Base-by-base conservation (phyloP, 1,139 yeast genomes). In the Candida pseudoviswanathii region DNA sequence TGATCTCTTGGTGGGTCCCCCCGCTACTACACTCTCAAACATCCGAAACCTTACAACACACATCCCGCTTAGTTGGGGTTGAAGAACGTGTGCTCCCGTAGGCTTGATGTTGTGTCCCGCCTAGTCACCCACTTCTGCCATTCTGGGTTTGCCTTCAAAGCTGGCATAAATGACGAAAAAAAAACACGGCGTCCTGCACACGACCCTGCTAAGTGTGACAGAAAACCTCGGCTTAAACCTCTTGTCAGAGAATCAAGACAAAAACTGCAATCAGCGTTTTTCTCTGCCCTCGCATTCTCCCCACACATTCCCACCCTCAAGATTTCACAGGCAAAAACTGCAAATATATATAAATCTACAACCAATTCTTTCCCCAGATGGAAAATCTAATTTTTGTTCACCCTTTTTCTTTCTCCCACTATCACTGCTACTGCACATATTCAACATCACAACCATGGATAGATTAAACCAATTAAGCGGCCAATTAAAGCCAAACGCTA, bases 401-500 rank as follows among this genome's bases (percentile, higher is more conserved):
- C 25, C 37, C 6, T 42, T 27, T 3, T 37, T 46, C 8, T 27
- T 36, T 29, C 7, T 10, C n/a, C 11, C 22, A 29, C n/a, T 30
- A 4, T 33, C 5, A 9, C 37, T 25, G 32, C 11, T 25, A n/a
- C 26, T 16, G 21, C 24, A 27, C 33, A 39, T 7, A 16, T 31
- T n/a, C 31, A 4, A 34, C 9, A 30, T 26, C 6, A 29, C 21
- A n/a, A 66, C 32, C 40, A 81, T 81, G 84, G 82, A 83, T 57
- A 81, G 90, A 79, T 72, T 84, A 60, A 73, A 76, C 54, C 87
- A 82, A 67, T 71, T 84, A 60, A 71, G 78, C 48, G 79, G 79
- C 49, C 89, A 84, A 64, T 69, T 84, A 61, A 66, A 68, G 49
- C 77, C 82, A 33, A 68, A 73, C 48, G 62, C 85, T 48, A 70